A percentile compares a stretch with the other conserved stretches of the same genome.
Conservation (phyloP, 140 eudicot genomes). For the Eryngium alpinum region DNA sequence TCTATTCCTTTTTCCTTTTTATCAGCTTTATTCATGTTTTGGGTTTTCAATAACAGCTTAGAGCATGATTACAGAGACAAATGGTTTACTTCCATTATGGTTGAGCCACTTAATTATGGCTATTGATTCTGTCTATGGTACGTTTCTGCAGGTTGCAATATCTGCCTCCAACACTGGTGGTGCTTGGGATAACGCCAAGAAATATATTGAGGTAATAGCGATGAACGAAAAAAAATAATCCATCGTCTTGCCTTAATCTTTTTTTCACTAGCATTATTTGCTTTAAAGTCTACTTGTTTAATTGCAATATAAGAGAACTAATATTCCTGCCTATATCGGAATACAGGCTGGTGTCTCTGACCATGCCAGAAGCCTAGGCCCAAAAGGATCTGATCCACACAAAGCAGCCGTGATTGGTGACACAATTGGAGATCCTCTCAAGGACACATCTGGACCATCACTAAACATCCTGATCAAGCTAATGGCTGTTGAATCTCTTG, state of each 20-base stretch:
- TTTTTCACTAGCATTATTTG: not conserved
- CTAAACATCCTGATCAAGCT: slow-evolving; percentile 33
- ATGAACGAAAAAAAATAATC: not conserved
- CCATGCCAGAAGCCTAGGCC: slow-evolving; percentile 31
- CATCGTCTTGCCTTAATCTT: not conserved
- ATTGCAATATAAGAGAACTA: not conserved
- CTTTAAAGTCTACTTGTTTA: not conserved
- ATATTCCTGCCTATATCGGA: not conserved
- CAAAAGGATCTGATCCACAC: slow-evolving; percentile 37
- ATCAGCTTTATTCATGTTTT: not conserved
- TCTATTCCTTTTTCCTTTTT: too few relatives aligned
- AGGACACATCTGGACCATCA: slow-evolving; percentile 36
- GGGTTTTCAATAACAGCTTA: not conserved
- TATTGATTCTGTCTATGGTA: not conserved
- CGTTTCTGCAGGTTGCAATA: slow-evolving; percentile 23
- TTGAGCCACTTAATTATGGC: not conserved
- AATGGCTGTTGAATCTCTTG: slow-evolving; percentile 34
- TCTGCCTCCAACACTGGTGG: slow-evolving; percentile 37
- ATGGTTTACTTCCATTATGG: not conserved
- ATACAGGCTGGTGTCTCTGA: slow-evolving; percentile 34
- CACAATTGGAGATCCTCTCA: slow-evolving; percentile 32
- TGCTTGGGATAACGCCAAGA: slow-evolving; percentile 38
- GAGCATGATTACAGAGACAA: not conserved
- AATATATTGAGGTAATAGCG: slow-evolving; percentile 27
- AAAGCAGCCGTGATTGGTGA: slow-evolving; percentile 37